Evolutionary conservation across 2,329 filamentous ascomycete species (phyloP), one percentile per base, ranked within the genome.

Genomic region (Neurospora sp.): DNA sequence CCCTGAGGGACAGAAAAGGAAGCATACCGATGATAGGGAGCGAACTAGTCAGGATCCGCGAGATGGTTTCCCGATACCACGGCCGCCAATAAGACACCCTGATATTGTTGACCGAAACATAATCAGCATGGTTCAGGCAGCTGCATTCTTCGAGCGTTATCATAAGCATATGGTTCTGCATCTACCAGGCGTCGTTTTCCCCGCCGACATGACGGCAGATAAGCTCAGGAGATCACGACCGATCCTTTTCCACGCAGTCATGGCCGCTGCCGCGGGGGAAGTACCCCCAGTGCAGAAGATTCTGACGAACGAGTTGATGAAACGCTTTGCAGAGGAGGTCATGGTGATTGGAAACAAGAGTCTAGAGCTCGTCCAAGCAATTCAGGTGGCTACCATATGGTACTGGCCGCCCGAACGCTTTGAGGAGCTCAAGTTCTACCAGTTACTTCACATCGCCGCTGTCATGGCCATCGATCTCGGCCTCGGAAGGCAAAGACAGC

Each of bases 371-470:
- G 88, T 96, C 9, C 93, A 97, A 80, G 87, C 92, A 1, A 81
- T 97, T 52, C 86, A 92, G 70, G 82, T 97, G 3, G 84, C 88
- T 7, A 88, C 90, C n/a, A 86, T 93, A 23, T 97, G 93, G 92
- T 96, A 97, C 78, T 89, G 89, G 78, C 92, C 93, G 17, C 93
- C 93, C 0, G 90, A 95, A 74, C 87, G 91, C 75, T 92, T 92
- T 71, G 92, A 96, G 76, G 91, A 96, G 80, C 87, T 95, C 76
- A 96, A 96, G 77, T 96, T 96, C 78, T 97, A 96, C 80, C 92
- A 95, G 81, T 86, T 96, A 73, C 89, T 93, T 66, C 92, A 97
- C 78, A 88, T 93, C 76, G 91, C 91, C 2, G 90, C 90, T 67
- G 86, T 93, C 74, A 92, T 97, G 89, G 91, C 90, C 36, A 89